A percentile compares a stretch with the other conserved stretches of the same genome.
phyloP scores from a whole-genome alignment of 2,329 filamentous ascomycete genomes.

The Hypoxylon sp. region DNA sequence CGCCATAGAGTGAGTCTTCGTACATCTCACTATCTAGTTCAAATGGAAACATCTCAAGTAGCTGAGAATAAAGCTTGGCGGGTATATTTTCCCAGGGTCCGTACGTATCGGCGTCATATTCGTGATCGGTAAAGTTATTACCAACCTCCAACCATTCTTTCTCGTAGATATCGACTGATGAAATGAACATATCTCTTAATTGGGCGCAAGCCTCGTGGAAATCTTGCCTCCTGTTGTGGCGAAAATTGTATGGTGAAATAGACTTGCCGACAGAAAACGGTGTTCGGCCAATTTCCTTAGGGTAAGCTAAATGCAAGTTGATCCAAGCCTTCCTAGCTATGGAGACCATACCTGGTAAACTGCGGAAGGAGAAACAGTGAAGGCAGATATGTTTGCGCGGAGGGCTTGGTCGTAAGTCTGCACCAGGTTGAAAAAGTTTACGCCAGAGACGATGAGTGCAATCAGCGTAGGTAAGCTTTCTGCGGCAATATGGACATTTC shows the following conservation, averaged over 20 bases:
- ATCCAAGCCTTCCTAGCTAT: neutral
- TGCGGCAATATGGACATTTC: slow-evolving; percentile 5
- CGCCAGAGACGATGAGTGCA: neutral
- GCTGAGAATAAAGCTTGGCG: neutral
- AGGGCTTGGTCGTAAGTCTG: neutral
- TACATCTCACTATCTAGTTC: too few species aligned
- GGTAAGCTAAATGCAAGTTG: neutral
- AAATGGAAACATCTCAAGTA: neutral
- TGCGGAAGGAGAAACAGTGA: neutral
- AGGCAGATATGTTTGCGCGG: neutral
- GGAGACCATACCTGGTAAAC: neutral
- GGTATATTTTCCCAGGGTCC: neutral
- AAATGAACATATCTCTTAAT: neutral
- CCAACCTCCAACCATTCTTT: neutral
- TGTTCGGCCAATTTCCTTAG: neutral
- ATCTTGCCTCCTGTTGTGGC: neutral
- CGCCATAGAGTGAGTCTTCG: too few species aligned
- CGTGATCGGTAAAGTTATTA: neutral
- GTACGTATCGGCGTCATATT: neutral
- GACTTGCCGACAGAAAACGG: too few species aligned
- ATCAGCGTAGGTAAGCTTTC: neutral
- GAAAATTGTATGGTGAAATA: neutral
- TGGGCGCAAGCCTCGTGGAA: neutral
- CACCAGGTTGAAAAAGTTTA: neutral
- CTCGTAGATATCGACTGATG: neutral